A percentile compares a stretch with the other conserved stretches of the same genome.
These are phyloP conservation scores for Aspergillus biplanus DNA, from an alignment of 495 filamentous ascomycete genomes.

Conservation along the genomic window DNA sequence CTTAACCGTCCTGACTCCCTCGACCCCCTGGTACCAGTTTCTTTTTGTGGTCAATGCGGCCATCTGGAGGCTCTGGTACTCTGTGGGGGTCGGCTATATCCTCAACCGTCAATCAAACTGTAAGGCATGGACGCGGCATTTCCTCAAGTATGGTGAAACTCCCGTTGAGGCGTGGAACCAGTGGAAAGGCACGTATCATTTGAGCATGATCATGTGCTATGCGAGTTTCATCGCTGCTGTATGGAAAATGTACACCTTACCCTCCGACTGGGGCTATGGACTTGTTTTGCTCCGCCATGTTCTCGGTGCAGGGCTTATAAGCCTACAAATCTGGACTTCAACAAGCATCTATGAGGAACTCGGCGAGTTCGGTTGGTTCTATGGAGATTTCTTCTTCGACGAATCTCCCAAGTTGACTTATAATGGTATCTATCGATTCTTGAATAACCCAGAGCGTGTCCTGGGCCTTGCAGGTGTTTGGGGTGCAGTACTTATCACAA, in stretches of 20 bases:
- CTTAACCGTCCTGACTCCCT: constrained; percentile 75
- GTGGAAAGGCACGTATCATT: constrained; percentile 95
- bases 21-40: constrained; percentile 70
- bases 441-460: constrained; percentile 96
- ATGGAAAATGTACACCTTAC: constrained; percentile 94
- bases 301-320: constrained; percentile 76
- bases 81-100: constrained; percentile 82
- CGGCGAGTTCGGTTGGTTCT: constrained; percentile 99
- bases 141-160: constrained; percentile 92
- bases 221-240: constrained; percentile 86
- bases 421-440: constrained; percentile 93
- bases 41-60: constrained; percentile 82
- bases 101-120: constrained; percentile 82
- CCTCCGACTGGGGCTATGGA: constrained; percentile 82
- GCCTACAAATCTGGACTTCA: constrained; percentile 90
- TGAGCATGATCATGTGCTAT: constrained; percentile 88
- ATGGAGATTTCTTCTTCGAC: constrained; percentile 94
- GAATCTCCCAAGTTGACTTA: constrained; percentile 86
- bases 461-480: constrained; percentile 94
- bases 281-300: constrained; percentile 85
- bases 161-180: constrained; percentile 92
- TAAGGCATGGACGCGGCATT: constrained; percentile 95
- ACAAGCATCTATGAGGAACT: constrained; percentile 94
- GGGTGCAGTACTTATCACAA: constrained; percentile 91
- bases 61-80: constrained; percentile 89